These are phyloP conservation scores for Cynara cardunculus DNA, from an alignment of 129 eudicot species.

Conservation along the genomic window DNA sequence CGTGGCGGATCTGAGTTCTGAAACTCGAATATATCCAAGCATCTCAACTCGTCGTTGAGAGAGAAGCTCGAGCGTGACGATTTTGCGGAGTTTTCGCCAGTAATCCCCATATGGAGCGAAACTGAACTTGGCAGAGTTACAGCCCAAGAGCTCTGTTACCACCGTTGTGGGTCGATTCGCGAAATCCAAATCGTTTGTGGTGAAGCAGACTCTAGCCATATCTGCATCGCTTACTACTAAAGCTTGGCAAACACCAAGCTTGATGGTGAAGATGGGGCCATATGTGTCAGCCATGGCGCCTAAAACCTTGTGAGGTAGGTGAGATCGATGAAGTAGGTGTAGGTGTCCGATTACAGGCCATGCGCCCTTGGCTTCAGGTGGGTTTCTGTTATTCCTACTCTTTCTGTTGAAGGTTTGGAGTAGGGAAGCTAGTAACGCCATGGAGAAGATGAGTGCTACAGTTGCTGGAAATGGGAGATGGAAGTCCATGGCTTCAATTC, in stretches of 20 bases:
- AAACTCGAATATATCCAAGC: conserved; percentile 22
- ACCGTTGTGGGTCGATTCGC: conserved; percentile 6
- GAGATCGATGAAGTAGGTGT: conserved; percentile 14
- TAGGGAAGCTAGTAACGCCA: not conserved
- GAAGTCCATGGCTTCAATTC: not conserved
- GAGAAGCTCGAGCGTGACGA: conserved; percentile 24
- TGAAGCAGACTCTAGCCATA: conserved; percentile 17
- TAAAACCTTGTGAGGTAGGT: conserved; percentile 15
- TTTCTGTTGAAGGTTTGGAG: not conserved
- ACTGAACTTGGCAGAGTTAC: conserved; percentile 29
- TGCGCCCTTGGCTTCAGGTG: conserved; percentile 30
- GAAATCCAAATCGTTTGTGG: conserved; percentile 24
- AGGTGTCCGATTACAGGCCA: conserved; percentile 43
- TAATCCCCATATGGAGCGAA: conserved; percentile 26
- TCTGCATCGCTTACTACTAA: conserved; percentile 30
- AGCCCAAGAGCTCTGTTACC: conserved; percentile 18
- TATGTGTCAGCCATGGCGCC: conserved; percentile 32
- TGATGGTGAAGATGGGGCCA: conserved; percentile 35
- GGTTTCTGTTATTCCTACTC: not conserved
- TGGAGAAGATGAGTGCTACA: not conserved
- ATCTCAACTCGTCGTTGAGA: conserved; percentile 31
- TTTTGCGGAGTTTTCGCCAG: conserved; percentile 33
- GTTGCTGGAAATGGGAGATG: not conserved
- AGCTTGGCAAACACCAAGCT: conserved; percentile 26
- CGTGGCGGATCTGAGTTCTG: conserved; percentile 12